Evolutionary conservation across 139 green algal species (phyloP), one percentile per base, ranked within the genome.

Genomic region (Edaphochlamys debaryana): DNA sequence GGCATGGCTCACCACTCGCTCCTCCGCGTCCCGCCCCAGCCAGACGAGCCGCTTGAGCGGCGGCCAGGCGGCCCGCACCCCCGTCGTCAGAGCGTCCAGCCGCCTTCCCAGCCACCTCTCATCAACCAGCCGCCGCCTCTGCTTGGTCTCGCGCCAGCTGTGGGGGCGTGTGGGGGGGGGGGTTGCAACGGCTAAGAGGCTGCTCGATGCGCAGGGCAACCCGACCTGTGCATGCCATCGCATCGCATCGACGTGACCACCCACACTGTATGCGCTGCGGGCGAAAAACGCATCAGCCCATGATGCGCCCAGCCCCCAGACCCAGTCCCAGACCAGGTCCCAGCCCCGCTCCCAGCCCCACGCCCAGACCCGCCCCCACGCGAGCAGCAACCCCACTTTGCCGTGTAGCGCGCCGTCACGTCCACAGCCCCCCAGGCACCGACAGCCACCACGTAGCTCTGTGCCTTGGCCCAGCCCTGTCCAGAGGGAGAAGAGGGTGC

Each of bases 381-480:
- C 13, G 45, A 54, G 13, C 69, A 79, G 41, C 7, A 52, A n/a
- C n/a, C 67, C 50, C 69, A 96, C 37, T 88, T 34, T 4, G 36
- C 60, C 0, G 89, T 92, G 88, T 97, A 97, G 37, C 93, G 85
- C 27, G 70, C 78, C 6, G 91, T 95, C 3, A 97, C 95, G 69
- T 98, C 95, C 0, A 25, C 58, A 0, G 92, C 87, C 11, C 92
- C 93, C 52, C 83, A 36, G 5, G 48, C 71, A 34, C 87, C 86
- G 15, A 93, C 88, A 0, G 86, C 94, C n/a, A 98, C n/a, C 32
- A 95, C 91, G 42, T 96, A 95, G 0, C 36, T 83, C 48, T 96
- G 86, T 86, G 85, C 42, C 85, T 98, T 98, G 68, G 93, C 93
- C 95, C 95, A 98, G 7, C 95, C n/a, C n/a, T n/a, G n/a, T n/a